phyloP scores from a whole-genome alignment of 2,329 filamentous ascomycete genomes.

The Claviceps sp. region DNA sequence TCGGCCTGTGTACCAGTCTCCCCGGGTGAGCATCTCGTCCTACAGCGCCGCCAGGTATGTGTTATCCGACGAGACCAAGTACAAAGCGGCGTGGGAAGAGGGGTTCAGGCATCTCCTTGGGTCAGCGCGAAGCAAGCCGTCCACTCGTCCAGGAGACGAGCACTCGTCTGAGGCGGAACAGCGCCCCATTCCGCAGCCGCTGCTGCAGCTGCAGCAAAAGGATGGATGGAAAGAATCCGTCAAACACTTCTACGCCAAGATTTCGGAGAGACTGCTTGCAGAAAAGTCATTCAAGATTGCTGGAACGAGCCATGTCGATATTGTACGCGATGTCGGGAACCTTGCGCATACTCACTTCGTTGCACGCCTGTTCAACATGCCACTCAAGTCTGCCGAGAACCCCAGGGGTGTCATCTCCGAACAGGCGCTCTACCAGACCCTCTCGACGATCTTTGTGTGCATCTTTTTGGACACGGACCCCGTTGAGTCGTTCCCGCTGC shows the following conservation, averaged over 20 bases:
- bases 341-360: constrained; percentile 52
- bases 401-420: constrained; percentile 44
- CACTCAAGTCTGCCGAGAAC: constrained; percentile 48
- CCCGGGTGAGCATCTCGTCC: constrained; percentile 43
- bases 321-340: constrained; percentile 58
- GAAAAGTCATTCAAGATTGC: constrained; percentile 51
- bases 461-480: constrained; percentile 56
- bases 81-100: constrained; percentile 52
- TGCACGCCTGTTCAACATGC: constrained; percentile 48
- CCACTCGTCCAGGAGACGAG: constrained; percentile 23
- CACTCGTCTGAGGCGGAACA: neutral
- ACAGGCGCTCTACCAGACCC: constrained; percentile 45
- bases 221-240: constrained; percentile 49
- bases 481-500: constrained; percentile 51
- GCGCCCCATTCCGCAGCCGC: constrained; percentile 14
- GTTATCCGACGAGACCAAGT: constrained; percentile 45
- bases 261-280: constrained; percentile 45
- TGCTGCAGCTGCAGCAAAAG: constrained; percentile 46
- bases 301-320: constrained; percentile 48
- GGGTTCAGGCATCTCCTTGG: constrained; percentile 51
- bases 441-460: constrained; percentile 51
- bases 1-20: constrained; percentile 38
- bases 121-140: constrained; percentile 38
- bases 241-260: constrained; percentile 53
- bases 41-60: constrained; percentile 49